Evolutionary conservation across 495 filamentous ascomycete species (phyloP), one percentile per base, ranked within the genome.

Genomic region (Bathelium albidoporum): DNA sequence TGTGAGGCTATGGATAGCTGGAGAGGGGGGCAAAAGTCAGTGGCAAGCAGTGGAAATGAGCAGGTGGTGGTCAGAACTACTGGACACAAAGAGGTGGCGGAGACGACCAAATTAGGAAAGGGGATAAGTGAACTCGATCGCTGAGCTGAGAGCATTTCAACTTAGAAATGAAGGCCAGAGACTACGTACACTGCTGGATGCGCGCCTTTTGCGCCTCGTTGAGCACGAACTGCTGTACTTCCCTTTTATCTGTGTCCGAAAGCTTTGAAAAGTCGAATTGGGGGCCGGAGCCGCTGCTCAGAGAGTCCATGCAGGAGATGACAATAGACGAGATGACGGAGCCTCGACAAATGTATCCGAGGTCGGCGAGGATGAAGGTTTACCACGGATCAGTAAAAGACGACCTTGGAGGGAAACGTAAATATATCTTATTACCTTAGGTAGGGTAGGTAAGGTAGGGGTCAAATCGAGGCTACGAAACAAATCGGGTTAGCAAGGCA

Each of bases 191-290:
- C 64, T 84, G 75, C 75, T 95, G 92, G 65, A 96, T 85, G 69
- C 80, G 81, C 18, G 83, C 79, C 74, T 92, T 93, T 77, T 96
- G 88, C 64, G 79, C 78, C 79, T 96, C 91, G 73, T 87, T 89
- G 61, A 80, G 71, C 58, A 97, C 76, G 72, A 92, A 87, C 69
- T 88, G 84, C 71, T 89, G 87, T 58, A 98, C 81, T 76, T 98
- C 92, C 65, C 85, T 81, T 81, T 89, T 91, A 77, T 96, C 91
- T 66, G 80, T 83, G 12, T 90, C 85, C 67, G 80, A 88, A 75
- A 96, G 88, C 72, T 83, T 84, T 71, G 82, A 82, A 69, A 91
- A 73, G 70, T 92, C 87, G 68, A 79, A 58, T 64, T 75, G 64
- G 14, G 75, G 67, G 31, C 73, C 71, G 60, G 75, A 59, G 58